These are phyloP conservation scores for Codiaeum variegatum DNA, from an alignment of 441 rosid genomes.

Conservation along the genomic window DNA sequence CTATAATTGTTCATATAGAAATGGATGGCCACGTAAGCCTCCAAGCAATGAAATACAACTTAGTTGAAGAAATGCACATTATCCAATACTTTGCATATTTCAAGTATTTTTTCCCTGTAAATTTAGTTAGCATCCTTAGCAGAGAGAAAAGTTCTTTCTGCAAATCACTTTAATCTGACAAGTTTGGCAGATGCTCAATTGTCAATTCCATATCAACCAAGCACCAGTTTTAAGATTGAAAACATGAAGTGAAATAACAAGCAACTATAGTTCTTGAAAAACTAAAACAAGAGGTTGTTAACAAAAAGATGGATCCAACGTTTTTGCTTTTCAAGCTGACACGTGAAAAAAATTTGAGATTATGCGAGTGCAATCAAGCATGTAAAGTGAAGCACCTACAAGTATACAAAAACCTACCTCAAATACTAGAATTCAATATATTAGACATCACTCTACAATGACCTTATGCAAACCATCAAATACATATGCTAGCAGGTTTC, in stretches of 20 bases:
- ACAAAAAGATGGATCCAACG: not conserved
- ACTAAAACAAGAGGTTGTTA: not conserved
- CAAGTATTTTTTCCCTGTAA: not conserved
- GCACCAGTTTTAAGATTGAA: not conserved
- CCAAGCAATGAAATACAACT: not conserved
- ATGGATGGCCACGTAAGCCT: not conserved
- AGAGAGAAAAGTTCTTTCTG: not conserved
- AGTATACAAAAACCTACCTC: not conserved
- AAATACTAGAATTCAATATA: not conserved
- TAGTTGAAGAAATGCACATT: not conserved
- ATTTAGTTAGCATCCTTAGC: not conserved
- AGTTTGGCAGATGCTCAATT: not conserved
- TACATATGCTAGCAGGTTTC: no score
- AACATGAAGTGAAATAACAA: conserved; percentile 1
- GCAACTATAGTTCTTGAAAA: no score
- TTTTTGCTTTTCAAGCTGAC: not conserved
- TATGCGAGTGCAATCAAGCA: not conserved
- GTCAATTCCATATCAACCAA: not conserved
- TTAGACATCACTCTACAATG: not conserved
- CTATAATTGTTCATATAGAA: not conserved
- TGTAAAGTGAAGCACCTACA: not conserved
- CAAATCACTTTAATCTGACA: not conserved
- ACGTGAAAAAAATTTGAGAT: not conserved
- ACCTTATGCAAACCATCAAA: no score
- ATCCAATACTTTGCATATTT: not conserved